Evolutionary conservation across 2,329 filamentous ascomycete species (phyloP), one percentile per base, ranked within the genome.

Genomic region (Beauveria sp.): DNA sequence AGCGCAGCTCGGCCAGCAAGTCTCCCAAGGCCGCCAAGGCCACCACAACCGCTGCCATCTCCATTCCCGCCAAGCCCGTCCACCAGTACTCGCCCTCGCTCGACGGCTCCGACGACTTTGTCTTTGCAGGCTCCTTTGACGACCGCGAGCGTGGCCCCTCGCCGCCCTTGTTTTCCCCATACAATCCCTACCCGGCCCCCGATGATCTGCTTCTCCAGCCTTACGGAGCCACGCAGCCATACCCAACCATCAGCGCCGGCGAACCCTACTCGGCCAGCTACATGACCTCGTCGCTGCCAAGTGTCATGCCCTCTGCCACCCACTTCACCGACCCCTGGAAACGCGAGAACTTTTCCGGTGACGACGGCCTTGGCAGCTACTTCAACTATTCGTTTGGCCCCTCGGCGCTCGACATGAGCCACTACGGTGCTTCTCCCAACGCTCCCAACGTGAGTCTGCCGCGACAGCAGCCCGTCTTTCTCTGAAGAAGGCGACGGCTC

Each of bases 381-480:
- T 83, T 89, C 76, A 82, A 78, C 75, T 91, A 90, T 75, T 91
- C 90, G 72, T 78, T 80, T 66, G 87, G 86, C 67, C 80, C 88
- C 73, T 79, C 82, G 62, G 79, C 81, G 56, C 82, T 90, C 71
- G 86, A 89, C 67, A 82, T 88, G 67, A 80, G 81, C 70, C 75
- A 79, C 63, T 77, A 79, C 62, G 80, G 83, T 67, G 78, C 82
- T 28, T 91, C 90, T 78, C 84, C 88, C 72, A 83, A 84, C 73
- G 83, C 84, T 75, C 84, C 87, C 81, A 87, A 90, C 84, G 89
- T 92, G 87, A 88, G 85, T 86, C 77, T 63, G 45, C 52, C 20
- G 45, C 30, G 53, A 40, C 60, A 58, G 55, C 54, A 47, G 22
- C 45, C 42, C 38, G 10, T 43, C 56, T 58, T 49, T 12, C 56